phyloP scores from a whole-genome alignment of 371 early-diverging fungal species.

The Mortierella sp. region DNA sequence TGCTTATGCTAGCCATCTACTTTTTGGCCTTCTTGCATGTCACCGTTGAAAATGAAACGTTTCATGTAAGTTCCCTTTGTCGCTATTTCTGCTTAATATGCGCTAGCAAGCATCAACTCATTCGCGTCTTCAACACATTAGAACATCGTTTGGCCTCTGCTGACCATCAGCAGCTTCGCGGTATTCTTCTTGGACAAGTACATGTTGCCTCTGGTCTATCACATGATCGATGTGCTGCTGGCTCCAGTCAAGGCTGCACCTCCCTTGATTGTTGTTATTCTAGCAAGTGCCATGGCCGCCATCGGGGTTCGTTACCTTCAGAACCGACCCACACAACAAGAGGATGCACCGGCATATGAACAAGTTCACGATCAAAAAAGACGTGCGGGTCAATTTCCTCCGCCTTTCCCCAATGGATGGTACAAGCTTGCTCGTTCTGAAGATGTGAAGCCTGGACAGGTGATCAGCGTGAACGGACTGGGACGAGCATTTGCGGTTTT shows the following conservation, averaged over 20 bases:
- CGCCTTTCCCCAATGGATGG: slow-evolving; percentile 52
- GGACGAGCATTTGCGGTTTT: slow-evolving; percentile 47
- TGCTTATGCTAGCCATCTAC: slow-evolving; percentile 51
- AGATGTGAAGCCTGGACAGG: slow-evolving; percentile 50
- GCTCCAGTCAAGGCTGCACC: slow-evolving; percentile 23
- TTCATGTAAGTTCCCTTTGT: slow-evolving; percentile 37
- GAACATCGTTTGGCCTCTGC: slow-evolving; percentile 50
- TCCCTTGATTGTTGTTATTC: slow-evolving; percentile 27
- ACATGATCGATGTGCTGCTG: slow-evolving; percentile 4
- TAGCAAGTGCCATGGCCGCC: slow-evolving; percentile 13
- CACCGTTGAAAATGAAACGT: slow-evolving; percentile 48
- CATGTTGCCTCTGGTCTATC: slow-evolving; percentile 17
- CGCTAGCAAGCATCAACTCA: too few species aligned
- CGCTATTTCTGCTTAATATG: not conserved
- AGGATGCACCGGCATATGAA: slow-evolving; percentile 33
- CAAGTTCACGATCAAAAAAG: slow-evolving; percentile 51
- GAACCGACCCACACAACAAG: slow-evolving; percentile 9
- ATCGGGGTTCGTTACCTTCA: slow-evolving; percentile 21
- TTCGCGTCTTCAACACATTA: slow-evolving; percentile 3
- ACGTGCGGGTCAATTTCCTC: slow-evolving; percentile 40
- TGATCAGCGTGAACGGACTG: slow-evolving; percentile 45
- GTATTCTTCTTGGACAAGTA: slow-evolving; percentile 47
- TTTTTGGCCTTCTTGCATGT: slow-evolving; percentile 54
- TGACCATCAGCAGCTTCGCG: slow-evolving; percentile 37
- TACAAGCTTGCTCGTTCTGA: slow-evolving; percentile 45